Percentiles rank a stretch among this genome's conserved stretches.
These are phyloP conservation scores for Peziza echinospora DNA, from an alignment of 495 filamentous ascomycete species.

Conservation along the genomic window DNA sequence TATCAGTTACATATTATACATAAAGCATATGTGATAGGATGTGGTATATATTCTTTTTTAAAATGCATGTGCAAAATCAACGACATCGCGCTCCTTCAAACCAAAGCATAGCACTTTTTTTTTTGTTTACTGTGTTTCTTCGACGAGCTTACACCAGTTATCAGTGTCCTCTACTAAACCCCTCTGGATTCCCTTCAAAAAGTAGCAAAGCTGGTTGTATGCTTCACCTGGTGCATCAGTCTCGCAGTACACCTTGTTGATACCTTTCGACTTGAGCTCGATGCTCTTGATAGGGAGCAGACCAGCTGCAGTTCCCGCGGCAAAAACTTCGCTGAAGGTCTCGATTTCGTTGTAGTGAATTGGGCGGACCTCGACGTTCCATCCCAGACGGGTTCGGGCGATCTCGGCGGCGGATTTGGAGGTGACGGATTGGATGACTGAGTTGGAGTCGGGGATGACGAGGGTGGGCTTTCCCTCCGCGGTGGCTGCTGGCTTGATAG, in stretches of 20 bases:
- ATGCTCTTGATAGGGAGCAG: slow-evolving; percentile 82
- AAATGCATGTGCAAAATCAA: no score
- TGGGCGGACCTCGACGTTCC: slow-evolving; percentile 39
- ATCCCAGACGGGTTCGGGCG: slow-evolving; percentile 36
- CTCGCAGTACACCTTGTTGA: slow-evolving; percentile 39
- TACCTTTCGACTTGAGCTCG: slow-evolving; percentile 36
- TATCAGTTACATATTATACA: no score
- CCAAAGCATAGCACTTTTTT: no score
- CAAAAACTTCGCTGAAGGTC: slow-evolving; percentile 65
- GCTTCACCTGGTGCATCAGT: slow-evolving; percentile 45
- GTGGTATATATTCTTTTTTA: no score
- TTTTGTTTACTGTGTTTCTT: no score
- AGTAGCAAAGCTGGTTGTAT: slow-evolving; percentile 44
- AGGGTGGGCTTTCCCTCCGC: slow-evolving; percentile 36
- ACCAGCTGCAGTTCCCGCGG: slow-evolving; percentile 78
- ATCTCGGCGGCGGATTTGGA: slow-evolving; percentile 49
- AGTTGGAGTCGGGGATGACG: slow-evolving; percentile 57
- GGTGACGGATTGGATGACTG: slow-evolving; percentile 67
- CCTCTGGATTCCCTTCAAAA: slow-evolving; percentile 63
- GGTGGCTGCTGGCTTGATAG: slow-evolving; percentile 34
- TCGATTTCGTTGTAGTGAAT: slow-evolving; percentile 38
- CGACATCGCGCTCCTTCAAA: no score
- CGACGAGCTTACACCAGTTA: slow-evolving; percentile 45
- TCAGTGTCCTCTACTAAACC: slow-evolving; percentile 56
- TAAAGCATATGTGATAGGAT: no score